Base-by-base conservation (phyloP, 2,329 filamentous ascomycete species). In the Botryotinia narcissicola region DNA sequence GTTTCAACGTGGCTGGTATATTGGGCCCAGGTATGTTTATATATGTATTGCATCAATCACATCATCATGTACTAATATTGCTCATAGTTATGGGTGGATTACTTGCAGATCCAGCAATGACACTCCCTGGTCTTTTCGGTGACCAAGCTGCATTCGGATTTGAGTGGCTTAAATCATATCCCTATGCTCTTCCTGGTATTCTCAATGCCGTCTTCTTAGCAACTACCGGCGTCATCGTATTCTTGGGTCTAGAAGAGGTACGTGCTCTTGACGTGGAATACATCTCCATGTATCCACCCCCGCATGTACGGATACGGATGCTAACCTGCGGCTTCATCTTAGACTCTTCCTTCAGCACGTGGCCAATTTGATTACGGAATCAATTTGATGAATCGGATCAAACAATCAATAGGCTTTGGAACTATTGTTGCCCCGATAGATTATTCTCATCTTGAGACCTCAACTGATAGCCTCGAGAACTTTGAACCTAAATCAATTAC, bases 1-100 rank as follows among this genome's bases (percentile, higher is more conserved):
- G 90, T 48, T 93, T 92, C 80, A 93, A 93, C 76, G 82, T 87
- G 64, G 86, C 85, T 1, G 80, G 81, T 1, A 81, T 82, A 78
- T 80, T 84, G 37, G 75, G 81, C 90, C 60, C 94, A 93, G 80
- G 87, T 94, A 75, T 25, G 74, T 57, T 4, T 64, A 66, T 72
- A 66, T 71, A 66, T 54, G 25, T 66, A 63, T 37, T 40, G 25
- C 12, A 35, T 35, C 20, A 32, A 69, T 29, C 42, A 72, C 29
- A 60, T 42, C 54, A n/a, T 66, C 22, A 12, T 16, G n/a, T 70
- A 70, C 48, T 57, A 59, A 70, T 76, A 69, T 71, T 46, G 51
- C 25, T 70, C 60, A 37, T 60, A 77, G 75, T 81, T 0, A 75
- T 83, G 35, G 83, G 84, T 25, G 84, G 84, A 2, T 75, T 82